These are phyloP conservation scores for Saccharomyces hybrid DNA, from an alignment of 1,139 yeast species.

Conservation along the genomic window DNA sequence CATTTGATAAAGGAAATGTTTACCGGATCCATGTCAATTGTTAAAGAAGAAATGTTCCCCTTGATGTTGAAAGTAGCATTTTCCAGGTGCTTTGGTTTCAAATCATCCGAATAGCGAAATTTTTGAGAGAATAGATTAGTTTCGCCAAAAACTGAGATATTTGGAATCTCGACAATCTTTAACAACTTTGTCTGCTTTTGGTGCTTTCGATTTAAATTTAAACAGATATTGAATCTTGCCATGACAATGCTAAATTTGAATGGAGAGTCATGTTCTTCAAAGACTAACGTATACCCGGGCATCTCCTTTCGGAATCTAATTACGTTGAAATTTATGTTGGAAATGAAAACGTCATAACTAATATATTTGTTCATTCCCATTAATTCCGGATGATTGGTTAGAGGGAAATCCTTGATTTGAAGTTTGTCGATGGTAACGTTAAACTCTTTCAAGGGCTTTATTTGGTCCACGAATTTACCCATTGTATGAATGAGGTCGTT, in stretches of 20 bases:
- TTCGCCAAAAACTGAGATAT: slow-evolving; percentile 44
- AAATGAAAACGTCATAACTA: slow-evolving; percentile 16
- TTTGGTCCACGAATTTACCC: slow-evolving; percentile 7
- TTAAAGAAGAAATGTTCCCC: slow-evolving; percentile 42
- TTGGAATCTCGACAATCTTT: slow-evolving; percentile 48
- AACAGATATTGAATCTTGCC: slow-evolving; percentile 36
- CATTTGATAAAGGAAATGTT: slow-evolving; percentile 30
- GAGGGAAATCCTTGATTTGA: slow-evolving; percentile 15
- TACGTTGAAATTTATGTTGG: slow-evolving; percentile 25
- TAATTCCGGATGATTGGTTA: slow-evolving; percentile 18
- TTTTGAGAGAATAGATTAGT: slow-evolving; percentile 45
- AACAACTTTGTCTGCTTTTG: slow-evolving; percentile 15
- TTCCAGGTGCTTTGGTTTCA: slow-evolving; percentile 31
- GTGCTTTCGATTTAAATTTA: slow-evolving; percentile 30
- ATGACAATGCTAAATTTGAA: slow-evolving; percentile 42
- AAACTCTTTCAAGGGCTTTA: slow-evolving; percentile 14
- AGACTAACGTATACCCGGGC: slow-evolving; percentile 55
- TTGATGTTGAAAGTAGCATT: slow-evolving; percentile 45
- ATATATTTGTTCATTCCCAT: slow-evolving; percentile 15
- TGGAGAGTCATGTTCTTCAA: slow-evolving; percentile 47
- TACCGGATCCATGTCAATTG: slow-evolving; percentile 33
- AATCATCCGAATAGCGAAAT: slow-evolving; percentile 35
- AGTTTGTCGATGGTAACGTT: slow-evolving; percentile 22
- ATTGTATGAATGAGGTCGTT: slow-evolving; percentile 7
- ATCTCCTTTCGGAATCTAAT: slow-evolving; percentile 29